A percentile compares a stretch with the other conserved stretches of the same genome.
These are phyloP conservation scores for Protea cynaroides DNA, from an alignment of 164 flowering plant genomes.

Conservation along the genomic window DNA sequence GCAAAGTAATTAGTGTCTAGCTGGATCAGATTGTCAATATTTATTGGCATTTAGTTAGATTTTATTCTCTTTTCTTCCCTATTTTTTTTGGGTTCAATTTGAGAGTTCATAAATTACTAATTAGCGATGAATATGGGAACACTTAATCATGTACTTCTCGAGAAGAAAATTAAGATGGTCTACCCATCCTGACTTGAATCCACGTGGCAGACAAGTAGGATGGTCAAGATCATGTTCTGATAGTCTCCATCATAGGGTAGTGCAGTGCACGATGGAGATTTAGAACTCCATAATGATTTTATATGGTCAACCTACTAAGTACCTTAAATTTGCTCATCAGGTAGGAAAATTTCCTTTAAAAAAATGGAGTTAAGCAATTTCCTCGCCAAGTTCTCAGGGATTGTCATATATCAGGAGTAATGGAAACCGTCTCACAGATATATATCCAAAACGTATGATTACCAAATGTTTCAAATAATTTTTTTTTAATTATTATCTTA, in stretches of 20 bases:
- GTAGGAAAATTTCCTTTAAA: too few species aligned
- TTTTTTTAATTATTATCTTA: neutral
- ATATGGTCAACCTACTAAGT: neutral
- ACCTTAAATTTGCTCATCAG: neutral
- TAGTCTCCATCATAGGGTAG: too few species aligned
- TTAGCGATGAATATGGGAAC: neutral
- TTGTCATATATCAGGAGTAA: neutral
- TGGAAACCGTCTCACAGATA: neutral
- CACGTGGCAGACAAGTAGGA: neutral
- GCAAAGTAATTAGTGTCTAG: constrained; percentile 42
- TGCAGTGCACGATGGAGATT: too few species aligned
- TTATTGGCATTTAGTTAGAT: constrained; percentile 32
- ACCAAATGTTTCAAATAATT: neutral
- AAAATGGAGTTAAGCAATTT: constrained; percentile 19
- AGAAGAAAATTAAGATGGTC: neutral
- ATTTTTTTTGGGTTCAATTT: neutral
- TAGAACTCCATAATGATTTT: too few species aligned
- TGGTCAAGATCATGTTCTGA: neutral
- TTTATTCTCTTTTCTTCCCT: constrained; percentile 9
- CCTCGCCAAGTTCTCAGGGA: constrained; percentile 10
- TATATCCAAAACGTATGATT: neutral
- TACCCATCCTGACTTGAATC: neutral
- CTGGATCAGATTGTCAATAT: constrained; percentile 57
- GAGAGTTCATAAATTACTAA: neutral
- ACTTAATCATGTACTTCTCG: neutral